Evolutionary conservation across 192 early-diverging fungal genomes (phyloP), one percentile per base, ranked within the genome.

Genomic region (Coemansia sp.): DNA sequence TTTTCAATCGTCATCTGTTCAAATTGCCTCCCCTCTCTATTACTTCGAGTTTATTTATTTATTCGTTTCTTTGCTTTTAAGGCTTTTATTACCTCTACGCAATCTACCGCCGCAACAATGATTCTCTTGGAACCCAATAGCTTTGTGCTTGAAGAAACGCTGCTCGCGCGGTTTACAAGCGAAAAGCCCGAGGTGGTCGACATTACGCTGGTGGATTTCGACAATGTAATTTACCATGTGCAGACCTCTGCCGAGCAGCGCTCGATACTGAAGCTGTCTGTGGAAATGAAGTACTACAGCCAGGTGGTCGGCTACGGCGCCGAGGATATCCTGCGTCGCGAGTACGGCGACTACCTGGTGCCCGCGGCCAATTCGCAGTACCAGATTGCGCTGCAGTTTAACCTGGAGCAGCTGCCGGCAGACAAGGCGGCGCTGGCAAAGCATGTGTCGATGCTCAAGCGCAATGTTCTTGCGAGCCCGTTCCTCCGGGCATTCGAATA

Each of bases 131-230:
- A 83, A 65, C 73, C 76, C 60, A 76, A 83, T 56, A 83, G 77
- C 65, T 77, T 61, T 50, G 82, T 86, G 55, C 68, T 89, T 6
- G 85, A 89, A 39, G 85, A 89, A 51, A 84, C 87, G 11, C 78
- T 89, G 34, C 53, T 83, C 45, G 67, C 83, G 34, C 84, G 83
- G 36, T 86, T 89, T 67, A 78, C 35, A 64, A 85, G 85, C 62
- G 85, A 86, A 50, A 89, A 91, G 71, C 79, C 78, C 9, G 90
- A 90, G 50, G 65, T 82, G 8, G 68, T 93, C 14, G 85, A 90
- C 67, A 85, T 94, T 66, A 90, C 83, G 35, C 83, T 96, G 51
- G 93, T 94, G 29, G 97, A 99, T 76, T 98, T 99, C 83, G 97
- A 99, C 83, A 94, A 95, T 51, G 95, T 98, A 23, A 78, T 85